phyloP scores from a whole-genome alignment of 441 rosid species.

The Geranium incanum region DNA sequence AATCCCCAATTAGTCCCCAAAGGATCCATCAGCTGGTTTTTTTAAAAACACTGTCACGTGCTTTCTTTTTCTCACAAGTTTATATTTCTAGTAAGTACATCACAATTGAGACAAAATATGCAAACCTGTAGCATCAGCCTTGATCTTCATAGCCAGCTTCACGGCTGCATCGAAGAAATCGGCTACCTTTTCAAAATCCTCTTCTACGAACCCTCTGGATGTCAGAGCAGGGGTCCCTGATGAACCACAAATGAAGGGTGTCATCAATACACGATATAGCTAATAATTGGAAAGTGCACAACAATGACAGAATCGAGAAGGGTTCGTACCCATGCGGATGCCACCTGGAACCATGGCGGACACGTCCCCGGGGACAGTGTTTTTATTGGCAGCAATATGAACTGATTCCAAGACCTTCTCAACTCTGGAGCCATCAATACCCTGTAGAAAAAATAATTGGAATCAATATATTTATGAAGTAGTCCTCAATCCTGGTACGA shows the following conservation, averaged over 20 bases:
- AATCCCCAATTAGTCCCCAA: too few species aligned
- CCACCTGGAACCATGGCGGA: conserved; percentile 99
- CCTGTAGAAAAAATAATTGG: conserved; percentile 36
- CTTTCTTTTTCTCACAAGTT: too few species aligned
- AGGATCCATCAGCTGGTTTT: too few species aligned
- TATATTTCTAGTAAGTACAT: background rate
- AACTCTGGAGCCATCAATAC: conserved; percentile 94
- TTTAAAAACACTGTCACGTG: too few species aligned
- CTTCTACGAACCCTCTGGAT: conserved; percentile 79
- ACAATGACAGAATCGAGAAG: conserved; percentile 11
- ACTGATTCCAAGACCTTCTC: conserved; percentile 83
- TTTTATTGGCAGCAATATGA: conserved; percentile 91
- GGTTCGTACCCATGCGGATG: conserved; percentile 78
- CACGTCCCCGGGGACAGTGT: conserved; percentile 96
- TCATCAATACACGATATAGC: background rate
- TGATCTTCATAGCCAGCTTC: conserved; percentile 69
- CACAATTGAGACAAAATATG: background rate
- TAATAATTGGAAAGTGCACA: background rate
- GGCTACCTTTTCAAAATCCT: conserved; percentile 82
- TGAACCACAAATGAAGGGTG: conserved; percentile 15
- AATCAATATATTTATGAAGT: background rate
- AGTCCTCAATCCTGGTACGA: background rate
- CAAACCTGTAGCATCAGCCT: conserved; percentile 62
- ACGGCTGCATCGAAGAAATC: conserved; percentile 81
- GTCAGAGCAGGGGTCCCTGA: conserved; percentile 97